These are phyloP conservation scores for Sedum album DNA, from an alignment of 164 flowering plant species.

Conservation along the genomic window DNA sequence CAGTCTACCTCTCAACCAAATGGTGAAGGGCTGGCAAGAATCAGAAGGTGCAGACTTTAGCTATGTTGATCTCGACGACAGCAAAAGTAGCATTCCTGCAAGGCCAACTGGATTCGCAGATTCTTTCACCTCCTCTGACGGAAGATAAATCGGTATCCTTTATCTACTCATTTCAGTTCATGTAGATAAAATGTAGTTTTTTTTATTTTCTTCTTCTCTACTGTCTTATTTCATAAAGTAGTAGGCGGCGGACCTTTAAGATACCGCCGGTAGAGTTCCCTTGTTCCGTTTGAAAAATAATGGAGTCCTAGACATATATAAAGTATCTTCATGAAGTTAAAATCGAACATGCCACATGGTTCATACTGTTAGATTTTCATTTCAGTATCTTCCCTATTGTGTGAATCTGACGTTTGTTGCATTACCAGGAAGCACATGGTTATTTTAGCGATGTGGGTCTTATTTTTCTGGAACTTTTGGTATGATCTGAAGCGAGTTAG, in stretches of 20 bases:
- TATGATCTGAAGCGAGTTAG: too few species aligned
- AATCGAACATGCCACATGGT: too few species aligned
- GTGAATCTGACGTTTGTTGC: too few species aligned
- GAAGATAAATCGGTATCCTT: not conserved
- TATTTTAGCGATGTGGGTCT: too few species aligned
- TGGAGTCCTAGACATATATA: too few species aligned
- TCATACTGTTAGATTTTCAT: too few species aligned
- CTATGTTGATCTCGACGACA: not conserved
- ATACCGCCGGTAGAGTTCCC: not conserved
- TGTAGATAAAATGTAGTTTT: not conserved
- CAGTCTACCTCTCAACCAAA: not conserved
- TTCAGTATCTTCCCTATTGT: too few species aligned
- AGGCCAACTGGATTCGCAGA: not conserved
- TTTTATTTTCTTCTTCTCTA: not conserved
- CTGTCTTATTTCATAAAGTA: not conserved
- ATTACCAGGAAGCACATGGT: too few species aligned
- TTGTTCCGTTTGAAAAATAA: not conserved
- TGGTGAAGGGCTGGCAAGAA: not conserved
- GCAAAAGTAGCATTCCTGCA: not conserved
- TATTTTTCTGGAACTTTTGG: too few species aligned
- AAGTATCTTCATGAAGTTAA: too few species aligned
- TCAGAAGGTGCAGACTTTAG: not conserved
- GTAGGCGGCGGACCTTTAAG: not conserved
- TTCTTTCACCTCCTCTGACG: not conserved
- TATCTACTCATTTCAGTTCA: not conserved